Conservation (phyloP, 768 basidiomycete genomes). For the Coprinopsis marcescibilis region DNA sequence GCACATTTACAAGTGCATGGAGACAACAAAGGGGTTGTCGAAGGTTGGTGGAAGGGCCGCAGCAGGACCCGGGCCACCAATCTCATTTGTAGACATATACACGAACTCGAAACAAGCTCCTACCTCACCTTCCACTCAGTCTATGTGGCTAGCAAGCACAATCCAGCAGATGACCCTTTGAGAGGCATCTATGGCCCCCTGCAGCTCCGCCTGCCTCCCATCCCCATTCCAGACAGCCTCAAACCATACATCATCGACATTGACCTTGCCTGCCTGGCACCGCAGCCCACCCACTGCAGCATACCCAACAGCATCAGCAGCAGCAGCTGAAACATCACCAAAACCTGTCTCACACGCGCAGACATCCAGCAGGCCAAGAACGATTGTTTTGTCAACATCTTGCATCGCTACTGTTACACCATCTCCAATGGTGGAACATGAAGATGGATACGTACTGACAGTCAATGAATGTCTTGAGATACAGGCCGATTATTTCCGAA, state of each 20-base stretch:
- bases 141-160: conserved; percentile 29
- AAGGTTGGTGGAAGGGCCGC: conserved; percentile 33
- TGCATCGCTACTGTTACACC: no score
- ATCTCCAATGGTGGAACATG: no score
- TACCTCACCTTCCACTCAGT: conserved; percentile 18
- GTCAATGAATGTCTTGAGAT: no score
- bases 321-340: conserved; percentile 1
- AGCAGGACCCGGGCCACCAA: conserved; percentile 25
- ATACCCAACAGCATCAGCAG: conserved; percentile 6
- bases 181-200: conserved; percentile 22
- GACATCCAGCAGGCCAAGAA: no score
- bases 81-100: conserved; percentile 20
- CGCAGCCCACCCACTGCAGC: not conserved
- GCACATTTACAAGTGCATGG: conserved; percentile 22
- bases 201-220: conserved; percentile 23
- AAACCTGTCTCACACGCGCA: not conserved
- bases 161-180: conserved; percentile 35
- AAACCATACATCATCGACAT: conserved; percentile 21
- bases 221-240: conserved; percentile 23
- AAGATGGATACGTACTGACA: no score
- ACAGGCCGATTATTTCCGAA: no score
- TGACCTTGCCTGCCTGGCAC: not conserved
- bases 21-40: conserved; percentile 33
- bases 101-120: not conserved
- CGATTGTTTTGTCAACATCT: no score